phyloP scores from a whole-genome alignment of 23 red algal genomes.

The Chondrus crispus region DNA sequence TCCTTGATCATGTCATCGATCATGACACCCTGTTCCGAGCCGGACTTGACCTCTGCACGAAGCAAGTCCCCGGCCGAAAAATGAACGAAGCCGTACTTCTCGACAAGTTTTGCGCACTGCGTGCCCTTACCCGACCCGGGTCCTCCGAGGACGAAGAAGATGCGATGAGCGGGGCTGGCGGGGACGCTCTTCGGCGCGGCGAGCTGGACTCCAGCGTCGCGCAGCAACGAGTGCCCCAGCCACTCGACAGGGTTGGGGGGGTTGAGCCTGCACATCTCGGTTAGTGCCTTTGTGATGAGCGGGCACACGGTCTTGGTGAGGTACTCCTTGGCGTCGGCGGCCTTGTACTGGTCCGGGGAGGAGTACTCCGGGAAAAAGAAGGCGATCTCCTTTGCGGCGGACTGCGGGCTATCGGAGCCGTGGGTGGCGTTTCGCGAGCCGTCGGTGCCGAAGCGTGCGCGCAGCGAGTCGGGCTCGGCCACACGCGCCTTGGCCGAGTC shows the following conservation, averaged over 20 bases:
- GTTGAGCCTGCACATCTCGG: constrained; percentile 77
- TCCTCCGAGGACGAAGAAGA: constrained; percentile 96
- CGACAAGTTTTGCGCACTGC: constrained; percentile 84
- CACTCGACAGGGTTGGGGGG: constrained; percentile 82
- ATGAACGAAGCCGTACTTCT: constrained; percentile 73
- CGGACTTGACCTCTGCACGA: constrained; percentile 73
- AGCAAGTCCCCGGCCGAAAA: constrained; percentile 97
- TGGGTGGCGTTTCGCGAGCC: constrained; percentile 55
- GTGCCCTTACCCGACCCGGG: constrained; percentile 97
- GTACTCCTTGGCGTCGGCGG: constrained; percentile 81
- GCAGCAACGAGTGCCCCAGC: constrained; percentile 68
- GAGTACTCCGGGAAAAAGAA: constrained; percentile 67
- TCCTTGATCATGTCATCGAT: constrained; percentile 96
- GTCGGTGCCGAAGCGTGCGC: constrained; percentile 83
- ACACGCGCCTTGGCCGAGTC: constrained; percentile 57
- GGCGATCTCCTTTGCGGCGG: constrained; percentile 50
- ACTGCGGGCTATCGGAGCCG: constrained; percentile 36
- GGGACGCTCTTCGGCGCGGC: background rate
- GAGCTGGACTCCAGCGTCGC: background rate
- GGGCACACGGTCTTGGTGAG: constrained; percentile 66
- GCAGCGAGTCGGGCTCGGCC: constrained; percentile 61
- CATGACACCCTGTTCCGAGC: constrained; percentile 77
- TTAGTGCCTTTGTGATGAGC: constrained; percentile 72
- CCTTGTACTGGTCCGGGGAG: background rate
- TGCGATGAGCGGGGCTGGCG: constrained; percentile 8